phyloP scores from a whole-genome alignment of 108 stramenopile genomes.

The Seminavis robusta region DNA sequence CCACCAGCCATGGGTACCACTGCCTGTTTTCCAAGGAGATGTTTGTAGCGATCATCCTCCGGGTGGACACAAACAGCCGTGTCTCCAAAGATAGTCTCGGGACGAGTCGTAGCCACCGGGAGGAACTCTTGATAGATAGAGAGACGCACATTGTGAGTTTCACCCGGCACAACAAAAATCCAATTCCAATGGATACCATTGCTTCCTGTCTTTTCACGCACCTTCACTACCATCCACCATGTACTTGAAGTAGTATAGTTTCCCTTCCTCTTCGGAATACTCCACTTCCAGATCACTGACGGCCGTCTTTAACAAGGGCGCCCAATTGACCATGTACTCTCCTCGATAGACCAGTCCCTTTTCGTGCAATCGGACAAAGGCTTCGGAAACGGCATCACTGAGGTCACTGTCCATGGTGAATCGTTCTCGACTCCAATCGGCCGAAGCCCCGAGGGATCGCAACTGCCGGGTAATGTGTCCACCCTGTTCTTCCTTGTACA shows the following conservation, averaged over 20 bases:
- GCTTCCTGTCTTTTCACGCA: conserved; percentile 11
- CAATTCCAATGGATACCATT: conserved; percentile 1
- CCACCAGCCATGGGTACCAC: conserved; percentile 86
- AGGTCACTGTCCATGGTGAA: conserved; percentile 95
- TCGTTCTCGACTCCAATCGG: conserved; percentile 96
- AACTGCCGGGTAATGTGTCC: conserved; percentile 94
- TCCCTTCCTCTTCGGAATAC: conserved; percentile 88
- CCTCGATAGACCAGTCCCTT: conserved; percentile 94
- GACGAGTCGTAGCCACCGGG: conserved; percentile 92
- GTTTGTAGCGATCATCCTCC: conserved; percentile 89
- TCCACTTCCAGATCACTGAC: conserved; percentile 97
- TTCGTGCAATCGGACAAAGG: conserved; percentile 94
- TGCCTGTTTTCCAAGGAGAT: conserved; percentile 85
- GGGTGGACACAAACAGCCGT: conserved; percentile 95
- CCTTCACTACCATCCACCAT: conserved; percentile 72
- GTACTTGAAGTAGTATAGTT: conserved; percentile 97
- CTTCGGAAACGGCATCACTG: conserved; percentile 87
- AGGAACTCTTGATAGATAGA: conserved; percentile 55
- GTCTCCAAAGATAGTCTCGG: conserved; percentile 96
- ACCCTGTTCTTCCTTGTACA: conserved; percentile 94
- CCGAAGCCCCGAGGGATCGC: conserved; percentile 93
- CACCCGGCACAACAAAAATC: background rate
- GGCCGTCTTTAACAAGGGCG: conserved; percentile 95
- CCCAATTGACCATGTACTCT: conserved; percentile 99
- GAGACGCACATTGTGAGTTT: conserved; percentile 8